Base-by-base conservation (phyloP, 2,329 filamentous ascomycete genomes). In the Trichoderma koningiopsis region DNA sequence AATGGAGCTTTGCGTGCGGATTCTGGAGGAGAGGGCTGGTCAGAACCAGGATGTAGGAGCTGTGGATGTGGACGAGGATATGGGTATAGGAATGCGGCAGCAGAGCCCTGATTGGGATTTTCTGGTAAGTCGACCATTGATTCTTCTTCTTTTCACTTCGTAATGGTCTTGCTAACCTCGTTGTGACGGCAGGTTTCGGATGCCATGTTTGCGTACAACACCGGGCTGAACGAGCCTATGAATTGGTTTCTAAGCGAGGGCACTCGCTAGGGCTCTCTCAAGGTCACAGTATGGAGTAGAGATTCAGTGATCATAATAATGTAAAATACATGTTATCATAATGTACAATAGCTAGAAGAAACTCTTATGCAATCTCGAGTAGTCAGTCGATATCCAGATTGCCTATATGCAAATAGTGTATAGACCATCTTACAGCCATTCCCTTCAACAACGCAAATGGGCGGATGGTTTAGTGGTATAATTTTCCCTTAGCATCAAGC, bases 1-100 rank as follows among this genome's bases (percentile, higher is more conserved):
- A 0, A 75, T 77, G 7, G 76, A 76, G n/a, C 72, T 71, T 49
- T 78, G 79, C 13, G 71, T 81, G 31, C 69, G 73, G 1, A 64
- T 82, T 13, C 75, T 84, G 3, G 80, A 81, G 49, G 71, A 74
- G 6, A 74, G 76, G 22, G 73, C 76, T 3, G 73, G 72, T 1
- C 75, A 70, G 1, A 31, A 63, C 0, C 63, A 75, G 7, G 61
- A 63, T 2, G 33, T 55, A 5, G 69, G 68, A 14, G 27, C 40
- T 1, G 58, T 43, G n/a, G 22, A 55, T 19, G 5, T 43, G 8
- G 31, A 52, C 6, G 31, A 47, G 2, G 62, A 72, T 0, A 47
- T 59, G 0, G 16, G 70, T 2, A 22, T 68, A 0, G 60, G 69
- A 0, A 70, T 66, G 1, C 60, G 53, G 5, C 47, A 72, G 6